These are phyloP conservation scores for Aspergillus fumigatiaffinis DNA, from an alignment of 2,329 filamentous ascomycete genomes.

Conservation along the genomic window DNA sequence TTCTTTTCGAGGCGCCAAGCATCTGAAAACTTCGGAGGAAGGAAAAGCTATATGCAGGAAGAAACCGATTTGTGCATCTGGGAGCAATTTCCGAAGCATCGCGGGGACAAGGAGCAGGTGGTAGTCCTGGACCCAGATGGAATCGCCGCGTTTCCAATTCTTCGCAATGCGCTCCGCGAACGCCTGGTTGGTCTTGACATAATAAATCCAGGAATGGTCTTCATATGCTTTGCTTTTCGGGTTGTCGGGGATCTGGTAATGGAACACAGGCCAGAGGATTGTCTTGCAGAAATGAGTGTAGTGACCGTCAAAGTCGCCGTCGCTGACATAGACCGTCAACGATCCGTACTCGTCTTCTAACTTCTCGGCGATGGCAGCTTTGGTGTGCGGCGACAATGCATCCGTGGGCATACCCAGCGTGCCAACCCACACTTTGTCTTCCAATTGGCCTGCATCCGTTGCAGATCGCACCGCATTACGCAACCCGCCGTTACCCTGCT, in stretches of 20 bases:
- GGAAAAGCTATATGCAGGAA: conserved; percentile 95
- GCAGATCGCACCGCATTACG: conserved; percentile 83
- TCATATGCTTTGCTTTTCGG: conserved; percentile 98
- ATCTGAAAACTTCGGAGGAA: conserved; percentile 93
- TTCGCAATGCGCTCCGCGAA: conserved; percentile 88
- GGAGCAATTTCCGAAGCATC: conserved; percentile 81
- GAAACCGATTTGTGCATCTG: conserved; percentile 92
- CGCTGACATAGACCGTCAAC: conserved; percentile 77
- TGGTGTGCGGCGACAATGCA: conserved; percentile 69
- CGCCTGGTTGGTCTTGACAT: conserved; percentile 85
- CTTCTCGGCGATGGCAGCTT: conserved; percentile 76
- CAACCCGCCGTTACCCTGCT: conserved; percentile 89
- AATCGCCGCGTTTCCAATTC: conserved; percentile 89
- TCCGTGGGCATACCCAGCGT: conserved; percentile 94
- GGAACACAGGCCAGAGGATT: conserved; percentile 95
- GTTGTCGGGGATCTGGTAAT: conserved; percentile 96
- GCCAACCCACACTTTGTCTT: conserved; percentile 84
- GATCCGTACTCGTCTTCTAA: conserved; percentile 79
- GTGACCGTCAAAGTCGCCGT: conserved; percentile 91
- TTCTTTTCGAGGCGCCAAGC: conserved; percentile 79
- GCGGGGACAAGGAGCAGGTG: conserved; percentile 82
- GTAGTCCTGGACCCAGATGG: conserved; percentile 95
- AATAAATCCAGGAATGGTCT: conserved; percentile 95
- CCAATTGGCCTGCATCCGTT: conserved; percentile 62
- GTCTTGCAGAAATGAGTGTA: conserved; percentile 97